Evolutionary conservation across 140 eudicot genomes (phyloP), one percentile per base, ranked within the genome.

Genomic region (Stevia rebaudiana): DNA sequence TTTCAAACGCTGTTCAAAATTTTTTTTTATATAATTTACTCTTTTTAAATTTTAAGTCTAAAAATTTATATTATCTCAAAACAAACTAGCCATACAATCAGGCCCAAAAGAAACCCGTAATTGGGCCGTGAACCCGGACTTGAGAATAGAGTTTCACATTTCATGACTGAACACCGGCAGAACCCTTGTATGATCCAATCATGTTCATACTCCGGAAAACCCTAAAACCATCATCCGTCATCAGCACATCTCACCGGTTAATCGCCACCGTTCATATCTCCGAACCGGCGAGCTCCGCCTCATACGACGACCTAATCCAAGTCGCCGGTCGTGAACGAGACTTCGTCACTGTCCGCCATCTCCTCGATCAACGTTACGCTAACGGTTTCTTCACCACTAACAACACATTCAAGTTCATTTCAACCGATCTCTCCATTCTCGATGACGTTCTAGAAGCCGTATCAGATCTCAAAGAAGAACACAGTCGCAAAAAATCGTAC

Each of bases 341-440:
- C 61, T 80, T 79, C 69, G 49, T 63, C 71, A 57, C 81, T 67
- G 75, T 88, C 63, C 61, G 69, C 53, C 74, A 53, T 53, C 86
- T 84, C 66, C 83, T 84, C 17, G 53, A 42, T 33, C 73, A 82
- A 19, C 96, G 94, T 6, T 22, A 72, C 24, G 58, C 43, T 4
- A 74, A 82, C 13, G 87, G 90, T 17, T 75, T 57, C 48, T 71
- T 75, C 73, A 71, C 75, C 80, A 88, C 86, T 46, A 78, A 13
- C 62, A 71, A 63, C 71, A 88, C 96, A n/a, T 88, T 88, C 84
- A 88, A 68, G 8, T 88, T 84, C 82, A 70, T 88, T 66, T 64
- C 94, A 17, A 55, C 85, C 0, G 64, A 80, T 25, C 70, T 82
- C 28, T 28, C 81, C 30, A 18, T 60, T 3, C 83, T 82, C 75